Evolutionary conservation across 345 rosid species (phyloP).

Genomic region (Brassica rapa): DNA sequence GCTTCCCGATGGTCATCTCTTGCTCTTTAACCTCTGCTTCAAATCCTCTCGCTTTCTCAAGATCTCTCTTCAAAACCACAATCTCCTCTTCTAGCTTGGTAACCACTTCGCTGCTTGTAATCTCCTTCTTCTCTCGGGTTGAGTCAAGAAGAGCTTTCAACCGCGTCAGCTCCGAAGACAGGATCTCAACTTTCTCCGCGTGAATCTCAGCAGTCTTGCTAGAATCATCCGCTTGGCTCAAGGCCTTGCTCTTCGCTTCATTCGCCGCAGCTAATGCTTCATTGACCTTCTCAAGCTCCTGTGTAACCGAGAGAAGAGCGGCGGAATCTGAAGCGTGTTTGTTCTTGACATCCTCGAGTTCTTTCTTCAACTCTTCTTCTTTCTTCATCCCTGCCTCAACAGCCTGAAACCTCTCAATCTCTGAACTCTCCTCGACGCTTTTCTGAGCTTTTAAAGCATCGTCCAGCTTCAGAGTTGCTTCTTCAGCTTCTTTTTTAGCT

Average conservation of each 20-base stretch:
- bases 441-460: slow-evolving; percentile 90
- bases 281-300: slow-evolving; percentile 71
- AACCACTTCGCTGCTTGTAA: slow-evolving; percentile 50
- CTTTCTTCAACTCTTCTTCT: slow-evolving; percentile 82
- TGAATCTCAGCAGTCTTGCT: slow-evolving; percentile 83
- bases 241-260: slow-evolving; percentile 86
- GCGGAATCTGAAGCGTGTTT: slow-evolving; percentile 85
- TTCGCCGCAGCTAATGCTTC: slow-evolving; percentile 65
- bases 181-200: slow-evolving; percentile 74
- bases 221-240: slow-evolving; percentile 88
- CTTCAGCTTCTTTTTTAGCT: slow-evolving; percentile 64
- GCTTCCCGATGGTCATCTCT: slow-evolving; percentile 71
- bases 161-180: slow-evolving; percentile 66
- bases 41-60: slow-evolving; percentile 53
- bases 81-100: slow-evolving; percentile 59
- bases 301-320: slow-evolving; percentile 65
- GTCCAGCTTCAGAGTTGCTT: slow-evolving; percentile 69
- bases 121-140: slow-evolving; percentile 55
- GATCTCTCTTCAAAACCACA: slow-evolving; percentile 58
- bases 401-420: slow-evolving; percentile 87
- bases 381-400: slow-evolving; percentile 89
- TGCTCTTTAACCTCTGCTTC: slow-evolving; percentile 61
- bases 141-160: slow-evolving; percentile 79
- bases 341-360: slow-evolving; percentile 70
- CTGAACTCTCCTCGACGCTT: slow-evolving; percentile 78